Evolutionary conservation across 2,329 filamentous ascomycete species (phyloP).

Genomic region (Meredithiella fracta): DNA sequence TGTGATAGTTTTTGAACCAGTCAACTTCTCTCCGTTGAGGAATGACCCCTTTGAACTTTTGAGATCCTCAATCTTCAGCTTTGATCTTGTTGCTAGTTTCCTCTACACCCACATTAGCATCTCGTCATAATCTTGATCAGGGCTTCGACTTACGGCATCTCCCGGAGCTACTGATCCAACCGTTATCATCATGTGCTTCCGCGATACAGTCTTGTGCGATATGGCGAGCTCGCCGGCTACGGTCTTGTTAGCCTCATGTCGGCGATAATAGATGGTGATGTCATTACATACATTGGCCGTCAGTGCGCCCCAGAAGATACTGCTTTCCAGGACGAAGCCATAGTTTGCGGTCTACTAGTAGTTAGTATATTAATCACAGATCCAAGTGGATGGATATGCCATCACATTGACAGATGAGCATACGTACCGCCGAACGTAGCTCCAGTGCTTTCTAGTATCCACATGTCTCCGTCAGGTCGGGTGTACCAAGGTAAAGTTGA

Average conservation of each 20-base stretch:
- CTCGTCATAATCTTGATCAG: neutral
- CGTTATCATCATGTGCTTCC: constrained; percentile 69
- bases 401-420: no score
- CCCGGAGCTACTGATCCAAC: constrained; percentile 49
- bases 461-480: neutral
- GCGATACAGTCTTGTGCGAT: constrained; percentile 66
- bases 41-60: constrained; percentile 72
- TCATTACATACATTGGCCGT: constrained; percentile 6
- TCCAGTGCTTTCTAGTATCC: constrained; percentile 10
- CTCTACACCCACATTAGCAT: constrained; percentile 26
- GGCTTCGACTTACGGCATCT: constrained; percentile 40
- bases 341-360: constrained; percentile 3
- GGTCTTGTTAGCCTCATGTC: no score
- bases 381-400: no score
- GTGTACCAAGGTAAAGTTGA: neutral
- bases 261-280: neutral
- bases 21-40: constrained; percentile 57
- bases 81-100: constrained; percentile 47
- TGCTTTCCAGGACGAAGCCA: constrained; percentile 12
- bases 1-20: constrained; percentile 39
- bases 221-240: constrained; percentile 52
- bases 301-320: constrained; percentile 11
- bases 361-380: neutral
- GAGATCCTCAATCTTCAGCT: constrained; percentile 58
- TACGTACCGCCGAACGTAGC: neutral